Evolutionary conservation across 169 alveolate species (phyloP).

Genomic region (Cryptosporidium canis): DNA sequence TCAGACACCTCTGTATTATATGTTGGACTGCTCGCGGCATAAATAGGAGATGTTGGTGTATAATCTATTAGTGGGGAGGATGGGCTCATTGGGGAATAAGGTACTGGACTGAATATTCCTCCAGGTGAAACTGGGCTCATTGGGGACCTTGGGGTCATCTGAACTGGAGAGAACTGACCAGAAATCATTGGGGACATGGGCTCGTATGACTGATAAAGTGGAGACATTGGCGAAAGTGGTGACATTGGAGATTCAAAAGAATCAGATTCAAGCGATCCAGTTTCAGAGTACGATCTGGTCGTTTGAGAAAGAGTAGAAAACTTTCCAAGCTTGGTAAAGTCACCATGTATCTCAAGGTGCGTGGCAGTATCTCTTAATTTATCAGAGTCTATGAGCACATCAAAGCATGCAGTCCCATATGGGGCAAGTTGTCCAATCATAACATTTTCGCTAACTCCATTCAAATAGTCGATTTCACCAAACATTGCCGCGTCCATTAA

Average conservation of each 20-base stretch:
- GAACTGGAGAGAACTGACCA: constrained; percentile 71
- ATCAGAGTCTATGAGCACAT: constrained; percentile 90
- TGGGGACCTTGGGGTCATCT: constrained; percentile 74
- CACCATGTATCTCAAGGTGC: constrained; percentile 82
- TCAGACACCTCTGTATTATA: constrained; percentile 41
- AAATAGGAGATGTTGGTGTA: constrained; percentile 67
- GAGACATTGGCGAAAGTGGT: constrained; percentile 77
- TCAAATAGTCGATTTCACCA: constrained; percentile 90
- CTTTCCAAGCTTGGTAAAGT: constrained; percentile 82
- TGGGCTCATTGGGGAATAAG: constrained; percentile 87
- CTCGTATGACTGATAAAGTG: constrained; percentile 64
- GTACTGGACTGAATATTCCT: constrained; percentile 89
- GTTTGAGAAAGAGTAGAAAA: constrained; percentile 84
- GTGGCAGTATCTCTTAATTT: constrained; percentile 88
- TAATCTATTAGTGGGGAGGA: constrained; percentile 79
- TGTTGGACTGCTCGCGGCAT: constrained; percentile 63
- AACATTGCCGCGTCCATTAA: constrained; percentile 98
- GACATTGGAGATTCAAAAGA: constrained; percentile 76
- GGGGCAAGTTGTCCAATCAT: constrained; percentile 94
- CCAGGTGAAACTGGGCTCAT: constrained; percentile 81
- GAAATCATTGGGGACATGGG: constrained; percentile 74
- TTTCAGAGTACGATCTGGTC: constrained; percentile 18
- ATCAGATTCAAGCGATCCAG: constrained; percentile 8
- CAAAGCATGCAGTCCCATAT: constrained; percentile 93
- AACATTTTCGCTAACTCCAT: constrained; percentile 95